phyloP scores from a whole-genome alignment of 2,329 filamentous ascomycete species.

The Aspergillus awamori region DNA sequence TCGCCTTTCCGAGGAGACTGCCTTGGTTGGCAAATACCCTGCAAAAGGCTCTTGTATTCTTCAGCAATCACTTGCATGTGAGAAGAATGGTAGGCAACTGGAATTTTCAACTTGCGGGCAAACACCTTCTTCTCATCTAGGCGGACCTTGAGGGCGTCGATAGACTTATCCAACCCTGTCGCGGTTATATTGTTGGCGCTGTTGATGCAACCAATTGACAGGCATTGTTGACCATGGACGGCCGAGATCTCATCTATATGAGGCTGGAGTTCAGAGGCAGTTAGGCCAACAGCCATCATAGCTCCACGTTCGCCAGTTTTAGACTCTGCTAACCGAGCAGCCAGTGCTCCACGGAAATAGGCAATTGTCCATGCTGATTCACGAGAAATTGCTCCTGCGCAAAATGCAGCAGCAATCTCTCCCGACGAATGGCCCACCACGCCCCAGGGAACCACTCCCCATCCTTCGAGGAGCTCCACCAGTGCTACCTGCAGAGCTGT shows the following conservation, averaged over 20 bases:
- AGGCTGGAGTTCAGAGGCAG: not conserved
- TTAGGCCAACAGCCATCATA: not conserved
- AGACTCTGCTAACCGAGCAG: no score
- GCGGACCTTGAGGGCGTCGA: constrained; percentile 22
- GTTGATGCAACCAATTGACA: constrained; percentile 36
- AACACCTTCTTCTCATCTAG: constrained; percentile 28
- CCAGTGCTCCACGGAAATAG: constrained; percentile 26
- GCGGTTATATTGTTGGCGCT: constrained; percentile 35
- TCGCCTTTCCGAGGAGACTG: not conserved
- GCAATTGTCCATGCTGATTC: constrained; percentile 21
- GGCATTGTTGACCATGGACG: not conserved
- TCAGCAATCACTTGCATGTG: constrained; percentile 30
- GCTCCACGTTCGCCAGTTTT: not conserved
- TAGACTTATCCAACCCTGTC: constrained; percentile 29
- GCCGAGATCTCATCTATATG: no score
- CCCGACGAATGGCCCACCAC: constrained; percentile 35
- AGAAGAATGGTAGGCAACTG: constrained; percentile 40
- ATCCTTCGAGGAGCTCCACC: constrained; percentile 26
- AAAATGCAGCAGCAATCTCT: constrained; percentile 37
- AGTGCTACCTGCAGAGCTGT: constrained; percentile 35
- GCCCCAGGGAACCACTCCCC: constrained; percentile 22
- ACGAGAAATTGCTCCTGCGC: constrained; percentile 16
- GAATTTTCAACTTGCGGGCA: constrained; percentile 29
- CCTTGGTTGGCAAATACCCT: not conserved
- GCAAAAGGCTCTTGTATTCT: not conserved